phyloP scores from a whole-genome alignment of 768 basidiomycete genomes.

The Trametes sanguinea region DNA sequence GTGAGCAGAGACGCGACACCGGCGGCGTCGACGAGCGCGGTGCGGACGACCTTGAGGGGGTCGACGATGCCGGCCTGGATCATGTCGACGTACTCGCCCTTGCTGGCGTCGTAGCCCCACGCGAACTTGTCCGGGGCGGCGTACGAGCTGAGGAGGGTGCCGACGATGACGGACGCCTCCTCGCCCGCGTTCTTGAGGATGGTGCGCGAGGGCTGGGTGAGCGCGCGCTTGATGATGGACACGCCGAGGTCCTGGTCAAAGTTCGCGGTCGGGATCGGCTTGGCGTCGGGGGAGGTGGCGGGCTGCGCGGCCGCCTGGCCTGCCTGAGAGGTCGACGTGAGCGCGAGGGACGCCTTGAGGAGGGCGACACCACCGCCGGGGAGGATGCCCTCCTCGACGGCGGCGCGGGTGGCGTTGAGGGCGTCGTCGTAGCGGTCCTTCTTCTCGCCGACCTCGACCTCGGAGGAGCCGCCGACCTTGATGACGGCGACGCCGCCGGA shows the following conservation, averaged over 20 bases:
- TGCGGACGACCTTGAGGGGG: conserved; percentile 93
- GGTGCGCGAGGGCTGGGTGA: conserved; percentile 80
- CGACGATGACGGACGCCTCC: conserved; percentile 91
- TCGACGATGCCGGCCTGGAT: conserved; percentile 93
- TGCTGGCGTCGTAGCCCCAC: conserved; percentile 89
- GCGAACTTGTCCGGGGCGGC: conserved; percentile 74
- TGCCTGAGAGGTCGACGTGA: conserved; percentile 48
- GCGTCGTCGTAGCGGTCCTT: conserved; percentile 99
- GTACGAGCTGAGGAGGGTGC: conserved; percentile 73
- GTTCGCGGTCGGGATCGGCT: conserved; percentile 78
- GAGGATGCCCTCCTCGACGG: conserved; percentile 97
- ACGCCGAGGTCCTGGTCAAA: conserved; percentile 98
- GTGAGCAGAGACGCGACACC: conserved; percentile 94
- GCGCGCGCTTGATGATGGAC: conserved; percentile 84
- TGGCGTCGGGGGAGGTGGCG: conserved; percentile 51
- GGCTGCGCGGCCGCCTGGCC: conserved; percentile 32
- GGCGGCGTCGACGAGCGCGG: conserved; percentile 86
- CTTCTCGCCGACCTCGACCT: conserved; percentile 99
- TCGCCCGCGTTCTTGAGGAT: conserved; percentile 95
- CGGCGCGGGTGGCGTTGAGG: conserved; percentile 95
- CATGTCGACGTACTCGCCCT: conserved; percentile 95
- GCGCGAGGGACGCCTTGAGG: conserved; percentile 78
- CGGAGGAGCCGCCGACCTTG: conserved; percentile 91
- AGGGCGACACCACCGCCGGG: conserved; percentile 96
- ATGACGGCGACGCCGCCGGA: conserved; percentile 97